phyloP scores from a whole-genome alignment of 2,329 filamentous ascomycete genomes.

The Cyanodermella asteris region DNA sequence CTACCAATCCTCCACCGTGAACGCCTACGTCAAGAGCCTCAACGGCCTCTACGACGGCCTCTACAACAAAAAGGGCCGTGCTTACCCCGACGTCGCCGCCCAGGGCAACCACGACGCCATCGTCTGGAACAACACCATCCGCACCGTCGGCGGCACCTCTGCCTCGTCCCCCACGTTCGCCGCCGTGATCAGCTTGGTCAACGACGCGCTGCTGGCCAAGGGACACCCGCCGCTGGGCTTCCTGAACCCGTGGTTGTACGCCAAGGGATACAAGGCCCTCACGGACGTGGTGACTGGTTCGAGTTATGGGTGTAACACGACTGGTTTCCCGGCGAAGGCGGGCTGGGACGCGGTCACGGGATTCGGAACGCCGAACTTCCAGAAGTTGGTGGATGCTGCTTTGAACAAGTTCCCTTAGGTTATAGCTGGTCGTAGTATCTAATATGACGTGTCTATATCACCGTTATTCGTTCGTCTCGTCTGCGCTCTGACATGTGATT shows the following conservation, averaged over 20 bases:
- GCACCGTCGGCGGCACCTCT: constrained; percentile 16
- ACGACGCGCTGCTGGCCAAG: constrained; percentile 33
- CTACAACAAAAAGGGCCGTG: constrained; percentile 28
- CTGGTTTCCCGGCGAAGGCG: constrained; percentile 14
- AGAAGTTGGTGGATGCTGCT: too few relatives aligned
- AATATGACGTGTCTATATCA: too few relatives aligned
- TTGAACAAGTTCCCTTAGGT: too few relatives aligned
- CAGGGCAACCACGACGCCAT: constrained; percentile 30
- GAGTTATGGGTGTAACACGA: constrained; percentile 15
- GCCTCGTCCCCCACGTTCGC: constrained; percentile 37
- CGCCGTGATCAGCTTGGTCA: constrained; percentile 37
- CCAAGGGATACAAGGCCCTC: constrained; percentile 23
- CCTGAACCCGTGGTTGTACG: constrained; percentile 39
- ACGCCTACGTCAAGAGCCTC: constrained; percentile 21
- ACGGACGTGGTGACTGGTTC: constrained; percentile 22
- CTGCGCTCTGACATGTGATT: too few relatives aligned
- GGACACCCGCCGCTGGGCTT: constrained; percentile 32
- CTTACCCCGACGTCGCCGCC: constrained; percentile 36
- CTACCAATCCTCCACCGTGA: constrained; percentile 24
- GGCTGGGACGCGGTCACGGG: constrained; percentile 23
- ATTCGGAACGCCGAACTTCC: constrained; percentile 16
- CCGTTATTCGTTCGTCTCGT: too few relatives aligned
- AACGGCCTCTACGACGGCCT: constrained; percentile 23
- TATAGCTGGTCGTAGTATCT: too few relatives aligned
- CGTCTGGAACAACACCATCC: constrained; percentile 19